Evolutionary conservation across 2,329 filamentous ascomycete species (phyloP), one percentile per base, ranked within the genome.

Genomic region (Fusarium irregulare): DNA sequence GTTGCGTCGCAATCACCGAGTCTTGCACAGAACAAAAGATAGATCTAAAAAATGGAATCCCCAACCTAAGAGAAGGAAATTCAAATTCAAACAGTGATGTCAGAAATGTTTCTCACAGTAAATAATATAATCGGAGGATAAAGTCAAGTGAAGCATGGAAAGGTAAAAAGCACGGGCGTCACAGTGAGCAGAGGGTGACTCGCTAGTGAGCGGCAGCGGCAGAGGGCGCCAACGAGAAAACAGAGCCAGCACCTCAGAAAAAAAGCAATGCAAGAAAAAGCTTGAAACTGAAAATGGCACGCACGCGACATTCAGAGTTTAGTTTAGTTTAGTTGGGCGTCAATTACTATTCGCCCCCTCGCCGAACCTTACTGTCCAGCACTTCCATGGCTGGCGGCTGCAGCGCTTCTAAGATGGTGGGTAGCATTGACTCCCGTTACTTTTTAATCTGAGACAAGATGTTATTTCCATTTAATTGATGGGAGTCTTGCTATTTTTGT

Each of bases 151-250:
- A 23, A 14, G 54, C 54, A 44, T 44, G 20, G 48, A 51, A 34
- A 51, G 20, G 21, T 21, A 27, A 46, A 46, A 62, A 62, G 47
- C 47, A 62, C 27, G 27, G 46, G 57, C 30, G 23, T 46, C 50
- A 46, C 57, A 56, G 60, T 20, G 50, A 18, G 40, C 46, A 63
- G 48, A 30, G 28, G 28, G 12, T 30, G 28, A 30, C 28, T 41
- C 44, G 48, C 63, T 67, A 72, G 69, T 61, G 68, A 70, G 70
- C 70, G 70, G 70, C 70, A 71, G 45, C 49, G 59, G 60, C 21
- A 64, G 30, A 37, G 30, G 50, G 59, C 55, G 56, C 55, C 68
- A 65, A 68, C 42, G 20, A 58, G 49, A 27, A 51, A 41, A 51
- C 49, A 51, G 49, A 51, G 32, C 32, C 49, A 51, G 41, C 44